Evolutionary conservation across 192 early-diverging fungal genomes (phyloP).

Genomic region (Mortierella alpina): DNA sequence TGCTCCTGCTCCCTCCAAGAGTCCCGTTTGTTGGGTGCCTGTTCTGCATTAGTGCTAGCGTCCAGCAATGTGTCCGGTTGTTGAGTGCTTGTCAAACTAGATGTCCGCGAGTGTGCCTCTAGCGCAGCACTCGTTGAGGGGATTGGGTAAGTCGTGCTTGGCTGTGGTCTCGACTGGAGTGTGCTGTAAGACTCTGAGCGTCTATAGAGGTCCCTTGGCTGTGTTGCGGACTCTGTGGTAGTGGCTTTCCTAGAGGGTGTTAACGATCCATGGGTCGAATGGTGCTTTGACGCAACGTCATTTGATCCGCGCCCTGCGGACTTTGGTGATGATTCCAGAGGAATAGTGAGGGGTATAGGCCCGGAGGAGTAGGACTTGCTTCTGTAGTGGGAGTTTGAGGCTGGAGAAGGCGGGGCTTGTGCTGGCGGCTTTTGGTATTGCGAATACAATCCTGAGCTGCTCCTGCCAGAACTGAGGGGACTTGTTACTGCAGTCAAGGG

Average conservation of each 20-base stretch:
- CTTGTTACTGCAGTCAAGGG: constrained; percentile 43
- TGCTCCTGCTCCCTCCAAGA: constrained; percentile 54
- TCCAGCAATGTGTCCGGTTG: not conserved
- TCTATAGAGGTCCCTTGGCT: constrained; percentile 29
- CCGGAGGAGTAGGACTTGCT: constrained; percentile 51
- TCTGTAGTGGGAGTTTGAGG: constrained; percentile 21
- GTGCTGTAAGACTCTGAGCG: constrained; percentile 47
- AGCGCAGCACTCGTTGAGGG: not conserved
- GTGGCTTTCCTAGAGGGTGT: constrained; percentile 19
- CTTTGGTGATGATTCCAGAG: constrained; percentile 28
- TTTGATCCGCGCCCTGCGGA: constrained; percentile 13
- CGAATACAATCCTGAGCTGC: constrained; percentile 33
- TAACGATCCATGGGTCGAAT: constrained; percentile 18
- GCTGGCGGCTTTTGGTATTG: constrained; percentile 23
- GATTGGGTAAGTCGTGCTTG: constrained; percentile 1
- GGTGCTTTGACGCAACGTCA: constrained; percentile 21
- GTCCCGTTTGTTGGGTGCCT: constrained; percentile 19
- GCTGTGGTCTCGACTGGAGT: constrained; percentile 13
- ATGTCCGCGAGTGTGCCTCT: constrained; percentile 7
- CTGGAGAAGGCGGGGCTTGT: constrained; percentile 41
- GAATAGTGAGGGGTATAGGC: constrained; percentile 38
- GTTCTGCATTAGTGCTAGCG: not conserved
- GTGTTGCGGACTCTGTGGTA: not conserved
- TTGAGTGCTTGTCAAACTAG: not conserved
- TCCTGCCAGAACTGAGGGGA: constrained; percentile 48